Base-by-base conservation (phyloP, 306 rosid genomes). In the Prosopis cineraria region DNA sequence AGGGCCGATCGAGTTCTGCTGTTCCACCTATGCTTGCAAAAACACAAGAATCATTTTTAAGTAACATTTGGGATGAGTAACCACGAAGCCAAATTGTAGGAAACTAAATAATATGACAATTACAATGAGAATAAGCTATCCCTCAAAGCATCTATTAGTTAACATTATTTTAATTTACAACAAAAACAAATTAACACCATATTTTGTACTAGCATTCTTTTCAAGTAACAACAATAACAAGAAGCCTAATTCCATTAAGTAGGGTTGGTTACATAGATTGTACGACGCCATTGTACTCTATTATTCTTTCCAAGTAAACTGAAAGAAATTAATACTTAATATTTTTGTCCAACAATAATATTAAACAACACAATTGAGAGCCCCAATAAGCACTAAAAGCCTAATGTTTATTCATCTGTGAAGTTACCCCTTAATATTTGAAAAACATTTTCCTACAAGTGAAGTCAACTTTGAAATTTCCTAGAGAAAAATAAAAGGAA, bases 1-100 rank as follows among this genome's bases (percentile, higher is more conserved):
- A 83, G 66, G 93, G 84, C 71, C 83, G 80, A 81, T 89, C 91
- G 13, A 72, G 70, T 81, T 89, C 93, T 11, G 84, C 83, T 14
- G 85, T 79, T 62, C 89, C 90, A 86, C 91, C 98, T 89, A 81
- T 85, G 87, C 88, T 79, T 55, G 79, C 84, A 86, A 78, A 83
- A 64, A 75, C 70, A 82, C 87, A 86, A 83, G 17, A 86, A 86
- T 72, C 82, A 78, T 82, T 82, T 68, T 82, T 82, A 79, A 70
- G 89, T 70, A 75, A 68, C 82, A 81, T 88, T 84, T 80, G 58
- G 45, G 64, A 73, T 70, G 69, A 81, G 79, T 83, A 82, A 80
- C 84, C 79, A 80, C 66, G 16, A 74, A 31, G 72, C 77, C 80
- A 82, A 82, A 82, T 73, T 50, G 86, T 72, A 85, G 82, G 77